A percentile compares a stretch with the other conserved stretches of the same genome.
These are phyloP conservation scores for Knufia petricola DNA, from an alignment of 2,329 filamentous ascomycete species.

Conservation along the genomic window DNA sequence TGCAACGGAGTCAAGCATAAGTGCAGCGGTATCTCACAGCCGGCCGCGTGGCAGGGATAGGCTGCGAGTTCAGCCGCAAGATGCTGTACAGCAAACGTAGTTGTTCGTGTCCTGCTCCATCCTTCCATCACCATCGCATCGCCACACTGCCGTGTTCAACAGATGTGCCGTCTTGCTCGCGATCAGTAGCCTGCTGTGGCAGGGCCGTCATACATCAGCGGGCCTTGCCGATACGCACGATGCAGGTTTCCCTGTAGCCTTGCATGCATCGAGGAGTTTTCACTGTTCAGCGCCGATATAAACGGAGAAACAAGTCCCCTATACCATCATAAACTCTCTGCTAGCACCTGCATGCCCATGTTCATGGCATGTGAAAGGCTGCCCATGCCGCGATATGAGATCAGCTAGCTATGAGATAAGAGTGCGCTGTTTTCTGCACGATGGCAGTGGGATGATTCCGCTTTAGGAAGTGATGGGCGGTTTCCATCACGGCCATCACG, in stretches of 20 bases:
- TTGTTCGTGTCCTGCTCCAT: too few species aligned
- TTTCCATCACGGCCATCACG: neutral
- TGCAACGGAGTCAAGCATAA: too few species aligned
- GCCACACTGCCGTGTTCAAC: too few species aligned
- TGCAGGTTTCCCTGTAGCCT: neutral
- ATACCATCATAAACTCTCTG: neutral
- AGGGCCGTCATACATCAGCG: neutral
- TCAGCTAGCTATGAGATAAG: neutral
- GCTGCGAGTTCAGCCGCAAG: too few species aligned
- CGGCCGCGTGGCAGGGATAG: too few species aligned
- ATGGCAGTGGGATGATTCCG: neutral
- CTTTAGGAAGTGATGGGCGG: neutral
- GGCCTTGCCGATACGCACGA: neutral
- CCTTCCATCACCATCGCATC: too few species aligned
- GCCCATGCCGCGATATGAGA: neutral
- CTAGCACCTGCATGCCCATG: neutral
- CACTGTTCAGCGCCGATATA: neutral
- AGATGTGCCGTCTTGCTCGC: neutral
- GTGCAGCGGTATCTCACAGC: too few species aligned
- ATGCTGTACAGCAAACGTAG: too few species aligned
- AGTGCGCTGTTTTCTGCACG: neutral
- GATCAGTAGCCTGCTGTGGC: neutral
- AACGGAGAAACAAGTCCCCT: neutral
- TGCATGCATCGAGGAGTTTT: neutral
- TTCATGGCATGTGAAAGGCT: neutral